These are phyloP conservation scores for Triangularia verruculosa DNA, from an alignment of 2,329 filamentous ascomycete genomes.

Conservation along the genomic window DNA sequence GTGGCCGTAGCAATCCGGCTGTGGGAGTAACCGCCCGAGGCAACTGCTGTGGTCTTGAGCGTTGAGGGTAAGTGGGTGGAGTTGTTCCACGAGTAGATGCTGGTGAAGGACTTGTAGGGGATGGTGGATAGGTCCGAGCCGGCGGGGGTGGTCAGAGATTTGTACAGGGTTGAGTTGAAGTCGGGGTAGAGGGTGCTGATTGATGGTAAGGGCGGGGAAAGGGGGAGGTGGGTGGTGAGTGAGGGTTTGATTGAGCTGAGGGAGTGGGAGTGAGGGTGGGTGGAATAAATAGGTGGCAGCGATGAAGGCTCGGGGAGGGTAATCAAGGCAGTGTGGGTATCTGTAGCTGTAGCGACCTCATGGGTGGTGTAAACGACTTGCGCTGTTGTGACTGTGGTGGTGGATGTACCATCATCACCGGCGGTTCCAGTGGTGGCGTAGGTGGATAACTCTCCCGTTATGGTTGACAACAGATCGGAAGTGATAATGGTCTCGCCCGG, in stretches of 20 bases:
- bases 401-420: too few species aligned
- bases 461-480: too few species aligned
- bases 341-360: too few species aligned
- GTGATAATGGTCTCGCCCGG: background rate
- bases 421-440: too few species aligned
- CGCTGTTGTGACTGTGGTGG: too few species aligned
- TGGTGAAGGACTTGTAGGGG: background rate
- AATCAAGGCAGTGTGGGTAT: background rate
- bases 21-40: background rate
- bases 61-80: background rate
- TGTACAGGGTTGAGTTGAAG: background rate
- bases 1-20: too few species aligned
- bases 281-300: background rate
- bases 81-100: background rate
- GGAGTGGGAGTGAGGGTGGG: background rate
- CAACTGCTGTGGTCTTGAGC: background rate
- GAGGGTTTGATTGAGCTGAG: background rate
- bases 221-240: too few species aligned
- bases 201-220: background rate
- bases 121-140: background rate
- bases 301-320: background rate
- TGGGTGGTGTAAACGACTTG: too few species aligned
- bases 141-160: background rate
- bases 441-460: too few species aligned
- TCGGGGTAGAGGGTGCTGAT: background rate